phyloP scores from a whole-genome alignment of 805 yeast genomes.

The Starmerella kuoi region DNA sequence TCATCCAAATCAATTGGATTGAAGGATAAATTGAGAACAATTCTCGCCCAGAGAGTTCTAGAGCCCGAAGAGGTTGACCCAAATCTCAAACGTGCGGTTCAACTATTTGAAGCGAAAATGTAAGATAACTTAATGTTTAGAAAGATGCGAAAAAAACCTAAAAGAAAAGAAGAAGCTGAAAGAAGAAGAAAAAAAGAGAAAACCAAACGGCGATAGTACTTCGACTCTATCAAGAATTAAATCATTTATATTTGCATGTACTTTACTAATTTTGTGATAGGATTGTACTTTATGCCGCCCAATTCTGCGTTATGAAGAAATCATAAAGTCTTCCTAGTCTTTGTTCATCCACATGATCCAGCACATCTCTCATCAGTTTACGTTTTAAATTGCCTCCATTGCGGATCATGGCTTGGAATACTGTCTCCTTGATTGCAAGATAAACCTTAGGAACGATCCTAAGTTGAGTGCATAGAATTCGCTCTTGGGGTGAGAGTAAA shows the following conservation, averaged over 20 bases:
- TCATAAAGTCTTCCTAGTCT: constrained; percentile 85
- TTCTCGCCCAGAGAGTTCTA: constrained; percentile 20
- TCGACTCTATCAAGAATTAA: no score
- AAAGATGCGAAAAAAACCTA: not conserved
- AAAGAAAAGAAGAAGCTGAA: not conserved
- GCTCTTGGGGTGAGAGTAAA: constrained; percentile 76
- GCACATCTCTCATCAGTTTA: constrained; percentile 63
- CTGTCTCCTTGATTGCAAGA: constrained; percentile 76
- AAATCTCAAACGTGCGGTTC: constrained; percentile 21
- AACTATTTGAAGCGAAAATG: constrained; percentile 18
- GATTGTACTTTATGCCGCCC: constrained; percentile 52
- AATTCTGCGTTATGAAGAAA: constrained; percentile 82
- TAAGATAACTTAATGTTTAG: constrained; percentile 5
- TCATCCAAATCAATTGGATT: constrained; percentile 18
- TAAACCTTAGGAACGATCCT: constrained; percentile 88
- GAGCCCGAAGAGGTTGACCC: constrained; percentile 19
- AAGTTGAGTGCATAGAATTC: constrained; percentile 66
- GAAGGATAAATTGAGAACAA: constrained; percentile 22
- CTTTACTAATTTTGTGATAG: not conserved
- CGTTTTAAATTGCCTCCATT: constrained; percentile 76
- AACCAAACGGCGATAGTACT: no score
- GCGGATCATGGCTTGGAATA: constrained; percentile 75
- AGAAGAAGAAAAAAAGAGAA: not conserved
- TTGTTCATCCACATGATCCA: constrained; percentile 70
- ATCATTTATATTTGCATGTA: no score